Base-by-base conservation (phyloP, 225 moss, liverwort and hornwort species). In the Sphagnum tenellum region DNA sequence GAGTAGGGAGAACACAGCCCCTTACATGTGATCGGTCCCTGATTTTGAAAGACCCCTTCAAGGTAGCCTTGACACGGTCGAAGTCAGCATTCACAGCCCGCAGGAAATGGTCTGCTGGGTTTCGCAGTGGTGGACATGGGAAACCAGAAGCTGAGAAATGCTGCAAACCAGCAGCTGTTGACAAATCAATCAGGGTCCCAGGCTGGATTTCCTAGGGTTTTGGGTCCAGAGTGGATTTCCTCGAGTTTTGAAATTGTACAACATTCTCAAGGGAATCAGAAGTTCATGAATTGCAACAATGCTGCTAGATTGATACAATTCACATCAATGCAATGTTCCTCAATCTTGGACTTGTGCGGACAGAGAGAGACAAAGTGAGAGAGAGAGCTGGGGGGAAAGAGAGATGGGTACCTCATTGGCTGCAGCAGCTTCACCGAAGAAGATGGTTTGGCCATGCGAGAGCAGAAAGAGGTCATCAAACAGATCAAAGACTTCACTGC, bases 41-140 rank as follows among this genome's bases (percentile, higher is more conserved):
- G 53, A 70, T 48, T 55, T 55, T 63, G 63, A 48, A 56, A 46
- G 70, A 70, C 45, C 70, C 60, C 55, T 77, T 75, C 29, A 84
- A 67, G 4, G 70, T 63, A 9, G 67, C 57, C 64, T 73, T 78
- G 70, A 81, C 84, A 4, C 64, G 61, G 73, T 85, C 84, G 10
- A 85, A 85, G 70, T 81, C 81, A 49, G 84, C 67, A 45, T 85
- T 85, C 64, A 85, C 70, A 57, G 73, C 69, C 66, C 75, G 70
- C 66, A 85, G 70, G 75, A 71, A 85, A 56, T 81, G 84, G 61
- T 85, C 84, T 12, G 84, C 77, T 11, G 84, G 81, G 62, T 76
- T 85, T 47, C 73, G 69, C 73, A 75, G 58, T 4, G 81, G 69
- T 47, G 84, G 84, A 68, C 81, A 85, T 4, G 81, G 78, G 57